Conservation (phyloP, 371 early-diverging fungal species). For the Amoeboradix gromovi region DNA sequence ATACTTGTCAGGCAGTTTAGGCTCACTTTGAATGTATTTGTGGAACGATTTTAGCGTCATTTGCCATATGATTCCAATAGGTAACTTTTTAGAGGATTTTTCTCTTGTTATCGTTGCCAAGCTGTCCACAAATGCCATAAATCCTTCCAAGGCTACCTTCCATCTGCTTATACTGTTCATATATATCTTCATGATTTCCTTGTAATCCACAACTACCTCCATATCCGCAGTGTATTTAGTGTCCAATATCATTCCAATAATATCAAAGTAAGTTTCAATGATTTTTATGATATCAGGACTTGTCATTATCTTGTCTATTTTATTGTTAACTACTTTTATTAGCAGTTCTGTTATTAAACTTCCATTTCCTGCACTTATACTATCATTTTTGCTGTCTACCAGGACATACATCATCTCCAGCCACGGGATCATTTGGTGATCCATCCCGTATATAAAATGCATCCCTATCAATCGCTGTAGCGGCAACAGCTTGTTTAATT, state of each 20-base stretch:
- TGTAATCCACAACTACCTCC: neutral
- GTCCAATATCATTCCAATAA: neutral
- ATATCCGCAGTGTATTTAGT: neutral
- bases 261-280: neutral
- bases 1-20: neutral
- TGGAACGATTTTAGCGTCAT: neutral
- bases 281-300: neutral
- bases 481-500: neutral
- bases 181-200: neutral
- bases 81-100: neutral
- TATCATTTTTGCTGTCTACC: neutral
- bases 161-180: neutral
- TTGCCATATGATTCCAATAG: neutral
- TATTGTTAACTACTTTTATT: neutral
- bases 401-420: neutral
- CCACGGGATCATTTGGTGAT: neutral
- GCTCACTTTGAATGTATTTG: neutral
- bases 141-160: neutral
- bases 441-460: neutral
- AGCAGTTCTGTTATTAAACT: neutral
- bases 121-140: neutral
- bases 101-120: neutral
- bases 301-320: neutral
- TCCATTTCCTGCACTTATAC: neutral
- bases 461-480: neutral